Percentiles rank a stretch among this genome's conserved stretches.
Evolutionary conservation across 106 monocot genomes (phyloP).

Genomic region (Phalaenopsis equestris): DNA sequence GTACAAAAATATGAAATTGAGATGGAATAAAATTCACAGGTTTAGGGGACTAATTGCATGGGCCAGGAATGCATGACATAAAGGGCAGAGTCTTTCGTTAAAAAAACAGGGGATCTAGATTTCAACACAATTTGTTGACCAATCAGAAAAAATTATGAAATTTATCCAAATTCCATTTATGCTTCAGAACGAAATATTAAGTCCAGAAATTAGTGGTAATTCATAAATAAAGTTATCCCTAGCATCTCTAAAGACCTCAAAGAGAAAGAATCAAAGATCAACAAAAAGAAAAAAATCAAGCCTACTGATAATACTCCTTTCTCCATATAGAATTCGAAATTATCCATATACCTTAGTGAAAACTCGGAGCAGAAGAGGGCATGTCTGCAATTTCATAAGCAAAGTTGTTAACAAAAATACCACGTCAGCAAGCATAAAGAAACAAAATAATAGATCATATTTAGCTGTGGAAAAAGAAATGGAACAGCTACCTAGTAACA

Average conservation of each 20-base stretch:
- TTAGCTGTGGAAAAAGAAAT: not conserved
- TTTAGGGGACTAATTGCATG: not conserved
- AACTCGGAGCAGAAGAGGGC: constrained; percentile 64
- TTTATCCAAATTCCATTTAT: not conserved
- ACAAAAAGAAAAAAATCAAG: not conserved
- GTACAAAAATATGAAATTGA: not conserved
- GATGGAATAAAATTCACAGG: not conserved
- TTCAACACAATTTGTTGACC: not conserved
- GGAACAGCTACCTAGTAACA: not conserved
- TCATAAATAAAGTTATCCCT: not conserved
- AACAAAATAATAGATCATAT: not conserved
- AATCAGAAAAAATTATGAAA: not conserved
- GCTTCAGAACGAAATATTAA: not conserved
- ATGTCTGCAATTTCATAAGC: constrained; percentile 38
- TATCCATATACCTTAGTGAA: constrained; percentile 60
- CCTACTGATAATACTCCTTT: not conserved
- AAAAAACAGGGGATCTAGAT: not conserved
- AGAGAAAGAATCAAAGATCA: not conserved
- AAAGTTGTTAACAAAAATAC: not conserved
- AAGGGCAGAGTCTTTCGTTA: not conserved
- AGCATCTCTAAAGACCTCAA: not conserved
- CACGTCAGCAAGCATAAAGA: not conserved
- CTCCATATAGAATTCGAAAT: not conserved
- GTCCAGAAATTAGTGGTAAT: not conserved
- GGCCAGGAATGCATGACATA: not conserved